Evolutionary conservation across 257 asterid genomes (phyloP), one percentile per base, ranked within the genome.

Genomic region (Knoxia roxburghii): DNA sequence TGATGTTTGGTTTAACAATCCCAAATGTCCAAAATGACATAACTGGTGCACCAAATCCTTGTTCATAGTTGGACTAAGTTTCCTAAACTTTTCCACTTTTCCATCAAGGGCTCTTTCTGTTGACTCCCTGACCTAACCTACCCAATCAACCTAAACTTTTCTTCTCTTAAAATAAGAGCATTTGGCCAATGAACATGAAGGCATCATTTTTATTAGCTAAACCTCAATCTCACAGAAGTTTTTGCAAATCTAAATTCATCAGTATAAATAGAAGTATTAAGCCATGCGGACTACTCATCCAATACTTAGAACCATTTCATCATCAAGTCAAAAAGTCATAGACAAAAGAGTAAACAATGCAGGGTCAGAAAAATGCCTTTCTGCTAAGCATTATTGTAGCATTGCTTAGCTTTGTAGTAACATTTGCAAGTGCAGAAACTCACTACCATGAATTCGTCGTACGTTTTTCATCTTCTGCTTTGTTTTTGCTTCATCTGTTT

Each of bases 371-470:
- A 18, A 6, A 71, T 57, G 37, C 17, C 63, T 20, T 70, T 35
- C 10, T 32, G 27, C 56, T 72, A 2, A 43, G 40, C 74, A 26
- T 40, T 71, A 26, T 72, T 56, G 33, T 58, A 10, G 62, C 76
- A 39, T 15, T 76, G 20, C 43, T 72, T 49, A 54, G 69, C 18
- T 56, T 33, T 23, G 50, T 59, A 37, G 23, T 64, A 29, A 62
- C 70, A 23, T 58, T 65, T 43, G 77, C 77, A 30, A 45, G 27
- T 67, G 81, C 77, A 62, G 67, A 72, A 49, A 65, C 63, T 68
- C 81, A 72, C 65, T 21, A 76, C 55, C 77, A 76, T 57, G 67
- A 63, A 21, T 72, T 76, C 33, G 72, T 72, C 23, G 81, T 76
- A 72, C 10, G 77, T 56, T 30, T n/a, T 58, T 37, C 32, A 12